These are phyloP conservation scores for Vanilla planifolia DNA, from an alignment of 106 monocot species.

Conservation along the genomic window DNA sequence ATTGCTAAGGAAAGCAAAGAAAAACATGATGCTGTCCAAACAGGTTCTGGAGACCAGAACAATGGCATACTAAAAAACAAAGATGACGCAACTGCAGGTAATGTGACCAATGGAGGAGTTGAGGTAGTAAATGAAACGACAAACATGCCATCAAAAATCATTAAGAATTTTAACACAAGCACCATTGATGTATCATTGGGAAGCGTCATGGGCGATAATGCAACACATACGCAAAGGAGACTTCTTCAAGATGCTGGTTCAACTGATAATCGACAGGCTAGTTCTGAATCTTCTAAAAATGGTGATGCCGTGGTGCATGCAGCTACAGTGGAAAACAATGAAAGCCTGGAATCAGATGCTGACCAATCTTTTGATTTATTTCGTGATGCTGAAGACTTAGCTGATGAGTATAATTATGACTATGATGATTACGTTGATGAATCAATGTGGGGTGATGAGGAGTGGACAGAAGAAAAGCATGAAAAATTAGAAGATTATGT, in stretches of 20 bases:
- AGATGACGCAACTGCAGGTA: not conserved
- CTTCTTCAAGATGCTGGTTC: constrained; percentile 57
- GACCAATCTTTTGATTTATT: constrained; percentile 93
- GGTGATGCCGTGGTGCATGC: constrained; percentile 13
- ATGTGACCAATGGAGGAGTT: not conserved
- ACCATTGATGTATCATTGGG: constrained; percentile 9
- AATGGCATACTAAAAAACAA: constrained; percentile 11
- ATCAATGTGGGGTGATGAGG: constrained; percentile 96
- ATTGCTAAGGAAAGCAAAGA: constrained; percentile 24
- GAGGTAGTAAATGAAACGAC: not conserved
- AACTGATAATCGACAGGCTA: constrained; percentile 17
- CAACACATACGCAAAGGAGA: constrained; percentile 56
- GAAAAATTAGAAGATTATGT: constrained; percentile 88
- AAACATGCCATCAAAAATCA: not conserved
- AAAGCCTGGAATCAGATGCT: constrained; percentile 58
- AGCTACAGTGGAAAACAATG: constrained; percentile 62
- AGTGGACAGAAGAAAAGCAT: constrained; percentile 71
- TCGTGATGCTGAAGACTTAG: constrained; percentile 58
- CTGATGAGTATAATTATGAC: constrained; percentile 93
- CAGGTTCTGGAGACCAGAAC: constrained; percentile 6
- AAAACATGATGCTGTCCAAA: constrained; percentile 19
- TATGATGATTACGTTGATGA: constrained; percentile 97
- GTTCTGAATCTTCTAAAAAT: constrained; percentile 21
- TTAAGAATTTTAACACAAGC: not conserved
- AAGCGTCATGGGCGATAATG: constrained; percentile 26